Conservation (phyloP, 805 yeast species). For the Vanderwaltozyma tropicalis region DNA sequence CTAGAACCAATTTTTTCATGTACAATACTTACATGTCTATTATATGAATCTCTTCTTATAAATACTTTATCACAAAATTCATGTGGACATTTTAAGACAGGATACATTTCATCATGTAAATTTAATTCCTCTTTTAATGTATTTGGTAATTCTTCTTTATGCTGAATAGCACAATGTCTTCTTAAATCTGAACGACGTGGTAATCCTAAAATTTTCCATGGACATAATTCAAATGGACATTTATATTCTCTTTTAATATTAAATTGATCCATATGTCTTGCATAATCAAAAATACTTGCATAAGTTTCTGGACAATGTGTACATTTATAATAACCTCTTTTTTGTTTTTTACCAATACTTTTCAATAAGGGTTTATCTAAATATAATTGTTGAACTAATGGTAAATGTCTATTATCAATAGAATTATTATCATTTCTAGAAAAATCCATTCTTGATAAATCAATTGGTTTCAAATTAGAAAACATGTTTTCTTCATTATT, state of each 20-base stretch:
- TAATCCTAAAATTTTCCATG: constrained; percentile 40
- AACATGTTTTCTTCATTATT: too few relatives aligned
- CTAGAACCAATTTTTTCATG: constrained; percentile 34
- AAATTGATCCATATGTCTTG: constrained; percentile 36
- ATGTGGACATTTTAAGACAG: constrained; percentile 25
- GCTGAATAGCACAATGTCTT: constrained; percentile 42
- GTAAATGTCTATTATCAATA: not conserved
- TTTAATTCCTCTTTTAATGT: constrained; percentile 21
- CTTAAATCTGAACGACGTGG: constrained; percentile 40
- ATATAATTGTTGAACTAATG: constrained; percentile 17
- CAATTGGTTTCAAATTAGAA: too few relatives aligned
- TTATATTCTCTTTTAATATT: constrained; percentile 32
- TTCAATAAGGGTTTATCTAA: constrained; percentile 21
- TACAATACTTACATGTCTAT: constrained; percentile 43
- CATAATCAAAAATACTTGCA: constrained; percentile 30
- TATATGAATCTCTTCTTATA: constrained; percentile 43
- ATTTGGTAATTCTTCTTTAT: constrained; percentile 25
- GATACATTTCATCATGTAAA: constrained; percentile 21
- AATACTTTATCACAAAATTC: constrained; percentile 38
- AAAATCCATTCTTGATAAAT: too few relatives aligned
- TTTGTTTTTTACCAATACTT: constrained; percentile 21
- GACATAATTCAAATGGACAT: constrained; percentile 38
- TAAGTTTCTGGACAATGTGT: constrained; percentile 37
- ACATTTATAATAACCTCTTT: constrained; percentile 38
- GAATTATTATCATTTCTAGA: too few relatives aligned